Conservation (phyloP, 2,329 filamentous ascomycete genomes). For the Neopestalotiopsis rosae region DNA sequence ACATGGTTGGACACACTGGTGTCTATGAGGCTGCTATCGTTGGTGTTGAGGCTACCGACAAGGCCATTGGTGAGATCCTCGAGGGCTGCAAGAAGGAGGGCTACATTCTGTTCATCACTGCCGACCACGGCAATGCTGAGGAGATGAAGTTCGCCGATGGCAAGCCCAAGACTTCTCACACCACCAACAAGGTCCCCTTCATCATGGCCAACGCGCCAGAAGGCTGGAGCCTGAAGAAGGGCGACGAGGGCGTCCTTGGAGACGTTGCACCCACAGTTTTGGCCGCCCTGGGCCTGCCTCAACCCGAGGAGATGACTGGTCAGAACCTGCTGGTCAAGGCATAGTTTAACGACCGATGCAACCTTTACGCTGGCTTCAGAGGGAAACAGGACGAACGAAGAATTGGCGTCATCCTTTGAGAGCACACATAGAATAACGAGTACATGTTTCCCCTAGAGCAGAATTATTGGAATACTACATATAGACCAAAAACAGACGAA, state of each 20-base stretch:
- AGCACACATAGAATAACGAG: background rate
- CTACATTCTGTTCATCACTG: slow-evolving; percentile 93
- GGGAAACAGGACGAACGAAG: background rate
- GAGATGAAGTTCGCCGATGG: slow-evolving; percentile 98
- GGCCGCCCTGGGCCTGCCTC: slow-evolving; percentile 85
- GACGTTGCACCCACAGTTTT: slow-evolving; percentile 97
- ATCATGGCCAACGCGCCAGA: slow-evolving; percentile 96
- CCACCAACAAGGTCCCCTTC: slow-evolving; percentile 96
- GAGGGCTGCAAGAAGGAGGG: slow-evolving; percentile 92
- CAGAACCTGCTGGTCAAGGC: slow-evolving; percentile 81
- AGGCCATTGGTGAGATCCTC: slow-evolving; percentile 90
- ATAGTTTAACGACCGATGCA: slow-evolving; percentile 36
- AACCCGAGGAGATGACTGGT: slow-evolving; percentile 93
- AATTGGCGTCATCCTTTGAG: background rate
- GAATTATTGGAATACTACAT: background rate
- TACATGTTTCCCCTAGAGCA: background rate
- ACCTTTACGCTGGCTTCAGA: background rate
- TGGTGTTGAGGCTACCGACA: slow-evolving; percentile 85
- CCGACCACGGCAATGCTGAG: slow-evolving; percentile 97
- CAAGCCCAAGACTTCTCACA: slow-evolving; percentile 97
- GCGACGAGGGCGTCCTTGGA: slow-evolving; percentile 82
- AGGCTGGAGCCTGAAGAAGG: slow-evolving; percentile 85
- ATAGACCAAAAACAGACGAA: slow-evolving; percentile 8
- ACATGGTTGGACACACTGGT: slow-evolving; percentile 99
- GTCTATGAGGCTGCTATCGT: slow-evolving; percentile 94